Evolutionary conservation across 306 rosid species (phyloP).

Genomic region (Castanospermum australe): DNA sequence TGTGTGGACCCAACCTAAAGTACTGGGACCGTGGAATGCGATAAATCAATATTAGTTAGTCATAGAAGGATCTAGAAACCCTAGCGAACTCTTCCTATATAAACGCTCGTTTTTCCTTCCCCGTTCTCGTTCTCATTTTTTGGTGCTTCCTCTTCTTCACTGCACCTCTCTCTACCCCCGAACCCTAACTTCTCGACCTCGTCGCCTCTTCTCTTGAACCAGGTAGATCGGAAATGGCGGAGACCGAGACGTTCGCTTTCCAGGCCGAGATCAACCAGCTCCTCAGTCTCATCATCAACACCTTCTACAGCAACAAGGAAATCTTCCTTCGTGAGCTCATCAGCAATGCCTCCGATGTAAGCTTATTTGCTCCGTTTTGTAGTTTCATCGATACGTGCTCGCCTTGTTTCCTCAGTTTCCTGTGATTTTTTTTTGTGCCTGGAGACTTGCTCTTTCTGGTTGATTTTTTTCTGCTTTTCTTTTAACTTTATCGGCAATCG

Average conservation of each 20-base stretch:
- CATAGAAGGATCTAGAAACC: conserved; percentile 33
- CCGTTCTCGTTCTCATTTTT: neutral
- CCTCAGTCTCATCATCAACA: conserved; percentile 83
- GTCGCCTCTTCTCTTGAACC: neutral
- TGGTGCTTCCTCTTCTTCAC: neutral
- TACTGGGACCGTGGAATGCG: neutral
- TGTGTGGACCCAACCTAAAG: neutral
- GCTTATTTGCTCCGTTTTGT: neutral
- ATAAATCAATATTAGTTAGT: neutral
- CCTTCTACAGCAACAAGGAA: conserved; percentile 95
- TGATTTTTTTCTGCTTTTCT: neutral
- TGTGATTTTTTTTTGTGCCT: neutral
- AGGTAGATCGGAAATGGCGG: conserved; percentile 34
- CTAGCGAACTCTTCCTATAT: conserved; percentile 16
- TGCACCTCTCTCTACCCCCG: neutral
- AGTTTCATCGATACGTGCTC: neutral
- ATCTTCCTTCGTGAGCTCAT: conserved; percentile 87
- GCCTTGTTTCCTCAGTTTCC: neutral
- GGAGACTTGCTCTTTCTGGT: neutral
- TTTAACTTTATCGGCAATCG: neutral
- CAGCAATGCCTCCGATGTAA: conserved; percentile 79
- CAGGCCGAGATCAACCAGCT: conserved; percentile 98
- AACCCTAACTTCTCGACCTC: neutral
- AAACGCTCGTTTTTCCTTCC: neutral
- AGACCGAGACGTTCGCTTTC: conserved; percentile 77